Evolutionary conservation across 495 filamentous ascomycete genomes (phyloP).

Genomic region (Ascobolus immersus): DNA sequence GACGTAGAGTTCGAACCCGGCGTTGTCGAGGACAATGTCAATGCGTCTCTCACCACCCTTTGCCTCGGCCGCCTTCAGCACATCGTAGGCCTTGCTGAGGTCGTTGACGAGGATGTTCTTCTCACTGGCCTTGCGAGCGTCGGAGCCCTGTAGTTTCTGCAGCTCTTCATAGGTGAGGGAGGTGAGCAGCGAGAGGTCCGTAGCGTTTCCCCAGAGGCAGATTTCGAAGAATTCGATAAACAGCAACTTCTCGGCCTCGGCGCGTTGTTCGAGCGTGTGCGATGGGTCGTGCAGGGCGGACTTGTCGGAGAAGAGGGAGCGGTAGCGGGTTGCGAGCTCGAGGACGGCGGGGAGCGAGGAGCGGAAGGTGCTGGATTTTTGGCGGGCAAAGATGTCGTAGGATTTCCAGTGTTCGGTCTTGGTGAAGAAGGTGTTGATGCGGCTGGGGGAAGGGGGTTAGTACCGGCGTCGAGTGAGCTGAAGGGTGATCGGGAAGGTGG

Average conservation of each 20-base stretch:
- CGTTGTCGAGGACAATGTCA: constrained; percentile 86
- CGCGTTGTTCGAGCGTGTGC: constrained; percentile 24
- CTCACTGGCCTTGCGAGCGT: constrained; percentile 60
- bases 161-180: constrained; percentile 84
- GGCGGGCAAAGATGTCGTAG: constrained; percentile 75
- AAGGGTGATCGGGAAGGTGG: not conserved
- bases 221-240: constrained; percentile 93
- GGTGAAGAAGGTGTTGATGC: constrained; percentile 49
- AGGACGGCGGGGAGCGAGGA: constrained; percentile 79
- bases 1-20: constrained; percentile 88
- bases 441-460: too few relatives aligned
- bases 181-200: constrained; percentile 74
- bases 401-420: constrained; percentile 62
- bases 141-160: constrained; percentile 74
- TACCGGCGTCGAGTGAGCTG: constrained; percentile 3
- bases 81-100: constrained; percentile 41
- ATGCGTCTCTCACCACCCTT: constrained; percentile 33
- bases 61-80: constrained; percentile 38
- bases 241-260: constrained; percentile 45
- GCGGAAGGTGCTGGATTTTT: constrained; percentile 80
- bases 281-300: constrained; percentile 26
- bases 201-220: constrained; percentile 94
- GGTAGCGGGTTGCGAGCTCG: constrained; percentile 58
- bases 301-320: constrained; percentile 22
- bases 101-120: constrained; percentile 79